phyloP scores from a whole-genome alignment of 495 filamentous ascomycete species.

The Hapsidospora chrysogenum region DNA sequence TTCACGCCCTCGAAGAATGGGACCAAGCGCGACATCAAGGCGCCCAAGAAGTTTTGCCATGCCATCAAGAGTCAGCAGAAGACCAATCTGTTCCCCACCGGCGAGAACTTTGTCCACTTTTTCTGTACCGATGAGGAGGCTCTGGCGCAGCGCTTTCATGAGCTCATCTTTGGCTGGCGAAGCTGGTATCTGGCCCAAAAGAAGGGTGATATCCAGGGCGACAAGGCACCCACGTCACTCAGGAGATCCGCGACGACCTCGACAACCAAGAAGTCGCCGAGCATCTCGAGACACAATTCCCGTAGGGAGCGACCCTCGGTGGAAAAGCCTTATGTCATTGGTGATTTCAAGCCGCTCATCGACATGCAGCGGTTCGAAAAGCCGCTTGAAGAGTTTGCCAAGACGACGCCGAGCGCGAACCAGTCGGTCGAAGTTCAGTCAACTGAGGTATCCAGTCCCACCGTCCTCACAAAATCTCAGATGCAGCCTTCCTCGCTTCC shows the following conservation, averaged over 20 bases:
- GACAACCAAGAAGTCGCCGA: slow-evolving; percentile 7
- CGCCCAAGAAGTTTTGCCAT: slow-evolving; percentile 66
- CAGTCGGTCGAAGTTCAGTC: neutral
- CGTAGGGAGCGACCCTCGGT: slow-evolving; percentile 15
- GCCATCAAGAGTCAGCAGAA: slow-evolving; percentile 92
- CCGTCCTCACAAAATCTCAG: no score
- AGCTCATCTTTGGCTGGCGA: slow-evolving; percentile 60
- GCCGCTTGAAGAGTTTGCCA: slow-evolving; percentile 18
- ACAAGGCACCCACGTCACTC: slow-evolving; percentile 17
- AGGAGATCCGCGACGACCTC: neutral
- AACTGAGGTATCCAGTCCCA: neutral
- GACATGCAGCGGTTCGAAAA: slow-evolving; percentile 32
- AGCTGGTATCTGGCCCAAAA: slow-evolving; percentile 73
- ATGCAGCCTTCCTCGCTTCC: neutral
- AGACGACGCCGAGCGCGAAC: slow-evolving; percentile 12
- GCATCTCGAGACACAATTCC: slow-evolving; percentile 13
- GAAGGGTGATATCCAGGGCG: slow-evolving; percentile 23
- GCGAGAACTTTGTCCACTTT: slow-evolving; percentile 79
- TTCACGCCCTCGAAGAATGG: slow-evolving; percentile 56
- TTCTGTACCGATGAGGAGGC: slow-evolving; percentile 62
- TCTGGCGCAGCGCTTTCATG: slow-evolving; percentile 50
- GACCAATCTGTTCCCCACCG: slow-evolving; percentile 63
- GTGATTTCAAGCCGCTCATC: slow-evolving; percentile 38
- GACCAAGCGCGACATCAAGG: slow-evolving; percentile 43
- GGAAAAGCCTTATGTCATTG: slow-evolving; percentile 31